A percentile compares a stretch with the other conserved stretches of the same genome.
Conservation (phyloP, 352 stramenopile species). For the Albugo laibachii region DNA sequence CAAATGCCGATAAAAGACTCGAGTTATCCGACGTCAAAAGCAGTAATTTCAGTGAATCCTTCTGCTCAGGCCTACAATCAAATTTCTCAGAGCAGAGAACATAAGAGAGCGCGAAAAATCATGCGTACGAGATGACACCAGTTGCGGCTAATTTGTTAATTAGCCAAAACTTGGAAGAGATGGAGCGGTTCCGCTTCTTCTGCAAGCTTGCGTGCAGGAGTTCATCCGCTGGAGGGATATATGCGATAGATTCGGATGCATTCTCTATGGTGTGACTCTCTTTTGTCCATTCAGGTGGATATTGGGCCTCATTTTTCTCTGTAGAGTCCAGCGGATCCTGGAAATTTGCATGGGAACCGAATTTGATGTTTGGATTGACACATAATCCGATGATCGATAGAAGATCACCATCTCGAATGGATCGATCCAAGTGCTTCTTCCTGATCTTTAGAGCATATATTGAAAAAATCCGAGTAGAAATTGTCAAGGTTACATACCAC, state of each 20-base stretch:
- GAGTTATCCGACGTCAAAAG: constrained; percentile 62
- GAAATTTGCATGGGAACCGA: constrained; percentile 20
- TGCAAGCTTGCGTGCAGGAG: constrained; percentile 30
- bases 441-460: constrained; percentile 19
- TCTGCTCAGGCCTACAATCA: constrained; percentile 37
- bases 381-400: constrained; percentile 47
- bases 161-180: constrained; percentile 75
- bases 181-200: constrained; percentile 43
- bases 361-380: constrained; percentile 9
- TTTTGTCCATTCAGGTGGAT: constrained; percentile 5
- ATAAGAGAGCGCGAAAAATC: neutral
- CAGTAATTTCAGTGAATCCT: constrained; percentile 60
- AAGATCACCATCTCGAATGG: constrained; percentile 64
- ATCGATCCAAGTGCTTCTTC: constrained; percentile 45
- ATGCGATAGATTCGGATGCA: constrained; percentile 7
- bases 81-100: neutral
- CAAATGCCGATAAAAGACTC: constrained; percentile 44
- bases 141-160: constrained; percentile 63
- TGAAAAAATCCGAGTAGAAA: neutral
- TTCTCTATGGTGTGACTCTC: neutral
- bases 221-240: constrained; percentile 1
- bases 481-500: constrained; percentile 14
- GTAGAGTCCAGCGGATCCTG: constrained; percentile 40
- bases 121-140: constrained; percentile 46
- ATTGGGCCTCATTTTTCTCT: constrained; percentile 25